Conservation (phyloP, 768 basidiomycete species). For the Boletus sp. region DNA sequence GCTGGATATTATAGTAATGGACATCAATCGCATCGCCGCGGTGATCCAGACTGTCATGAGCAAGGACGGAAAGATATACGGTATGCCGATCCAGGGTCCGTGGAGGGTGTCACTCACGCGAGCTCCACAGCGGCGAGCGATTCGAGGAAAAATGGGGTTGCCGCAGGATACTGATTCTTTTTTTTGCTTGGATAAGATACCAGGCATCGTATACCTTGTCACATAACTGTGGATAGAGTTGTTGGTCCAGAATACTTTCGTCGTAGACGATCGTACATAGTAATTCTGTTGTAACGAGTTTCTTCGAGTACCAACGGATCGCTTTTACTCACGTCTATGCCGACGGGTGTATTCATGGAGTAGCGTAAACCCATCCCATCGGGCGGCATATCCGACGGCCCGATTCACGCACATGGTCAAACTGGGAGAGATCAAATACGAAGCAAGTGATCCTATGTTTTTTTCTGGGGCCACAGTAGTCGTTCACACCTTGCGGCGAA, state of each 20-base stretch:
- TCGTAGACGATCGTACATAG: not conserved
- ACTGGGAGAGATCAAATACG: too few relatives aligned
- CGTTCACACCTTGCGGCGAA: too few relatives aligned
- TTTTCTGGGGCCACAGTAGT: too few relatives aligned
- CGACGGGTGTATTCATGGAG: not conserved
- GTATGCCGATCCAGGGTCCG: constrained; percentile 36
- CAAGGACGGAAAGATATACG: constrained; percentile 53
- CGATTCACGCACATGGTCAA: too few relatives aligned
- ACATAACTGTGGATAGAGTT: not conserved
- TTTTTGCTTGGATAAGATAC: too few relatives aligned
- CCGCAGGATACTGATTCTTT: constrained; percentile 65
- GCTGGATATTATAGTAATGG: constrained; percentile 41
- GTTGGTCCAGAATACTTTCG: not conserved
- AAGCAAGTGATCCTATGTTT: too few relatives aligned
- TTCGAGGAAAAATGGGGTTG: constrained; percentile 85
- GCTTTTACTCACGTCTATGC: not conserved
- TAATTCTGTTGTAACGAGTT: not conserved
- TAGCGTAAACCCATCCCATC: too few relatives aligned
- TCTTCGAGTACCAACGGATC: not conserved
- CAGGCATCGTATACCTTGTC: too few relatives aligned
- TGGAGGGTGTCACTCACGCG: not conserved
- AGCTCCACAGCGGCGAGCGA: constrained; percentile 67
- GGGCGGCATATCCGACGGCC: too few relatives aligned
- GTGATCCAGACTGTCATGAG: constrained; percentile 68
- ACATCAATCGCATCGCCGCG: constrained; percentile 64